These are phyloP conservation scores for Fusarium napiforme DNA, from an alignment of 2,329 filamentous ascomycete species.

Conservation along the genomic window DNA sequence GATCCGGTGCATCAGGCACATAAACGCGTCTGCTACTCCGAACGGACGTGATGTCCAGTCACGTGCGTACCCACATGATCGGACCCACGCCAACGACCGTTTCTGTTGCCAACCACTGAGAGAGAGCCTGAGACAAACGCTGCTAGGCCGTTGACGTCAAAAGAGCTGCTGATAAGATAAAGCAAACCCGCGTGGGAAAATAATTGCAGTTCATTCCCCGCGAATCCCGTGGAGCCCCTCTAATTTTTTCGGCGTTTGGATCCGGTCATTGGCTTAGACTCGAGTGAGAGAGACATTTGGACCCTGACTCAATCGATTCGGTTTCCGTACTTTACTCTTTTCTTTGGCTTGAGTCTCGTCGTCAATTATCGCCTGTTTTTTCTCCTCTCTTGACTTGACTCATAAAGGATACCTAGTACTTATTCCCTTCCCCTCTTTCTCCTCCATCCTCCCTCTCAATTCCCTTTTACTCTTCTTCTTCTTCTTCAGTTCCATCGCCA, in stretches of 20 bases:
- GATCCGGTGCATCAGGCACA: conserved; percentile 10
- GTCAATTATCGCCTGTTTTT: not conserved
- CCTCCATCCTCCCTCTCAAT: not conserved
- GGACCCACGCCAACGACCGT: conserved; percentile 10
- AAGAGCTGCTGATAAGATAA: conserved; percentile 36
- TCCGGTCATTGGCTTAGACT: conserved; percentile 24
- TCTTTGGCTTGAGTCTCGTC: not conserved
- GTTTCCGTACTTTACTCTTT: conserved; percentile 5
- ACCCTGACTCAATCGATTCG: conserved; percentile 33
- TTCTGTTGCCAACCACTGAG: not conserved
- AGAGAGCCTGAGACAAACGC: not conserved
- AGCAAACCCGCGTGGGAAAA: not conserved
- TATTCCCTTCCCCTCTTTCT: not conserved
- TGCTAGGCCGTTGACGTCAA: conserved; percentile 33
- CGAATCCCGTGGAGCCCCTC: conserved; percentile 35
- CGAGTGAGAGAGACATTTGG: conserved; percentile 4
- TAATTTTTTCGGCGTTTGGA: conserved; percentile 41
- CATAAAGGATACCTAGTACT: not conserved
- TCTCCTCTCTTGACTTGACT: not conserved
- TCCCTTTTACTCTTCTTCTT: not conserved
- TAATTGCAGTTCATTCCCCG: conserved; percentile 12
- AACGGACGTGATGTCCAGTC: conserved; percentile 16
- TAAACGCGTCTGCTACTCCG: conserved; percentile 27
- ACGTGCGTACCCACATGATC: conserved; percentile 17
- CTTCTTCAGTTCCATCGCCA: not conserved